Evolutionary conservation across 495 filamentous ascomycete genomes (phyloP), one percentile per base, ranked within the genome.

Genomic region (Neurospora tetrasperma): DNA sequence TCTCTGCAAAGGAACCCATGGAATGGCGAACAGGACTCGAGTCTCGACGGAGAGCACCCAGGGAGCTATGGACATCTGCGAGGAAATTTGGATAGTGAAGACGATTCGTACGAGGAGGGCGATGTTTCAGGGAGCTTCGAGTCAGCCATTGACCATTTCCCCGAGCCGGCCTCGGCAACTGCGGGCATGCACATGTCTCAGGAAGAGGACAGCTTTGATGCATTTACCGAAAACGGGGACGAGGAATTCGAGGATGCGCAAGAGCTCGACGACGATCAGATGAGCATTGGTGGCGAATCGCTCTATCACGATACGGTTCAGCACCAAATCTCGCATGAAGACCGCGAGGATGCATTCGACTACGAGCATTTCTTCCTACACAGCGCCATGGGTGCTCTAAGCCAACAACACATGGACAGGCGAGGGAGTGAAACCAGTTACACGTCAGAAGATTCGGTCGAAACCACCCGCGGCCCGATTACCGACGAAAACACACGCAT

Each of bases 331-430:
- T 88, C 86, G 5, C 96, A 99, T 77, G 96, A 99, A 83, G 95
- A 98, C 80, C 92, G 96, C 18, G 91, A 94, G 75, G 96, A 99
- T 79, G 96, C 96, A 8, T 99, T 99, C 80, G 96, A 97, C 79
- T 99, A 99, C 75, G 93, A 98, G 78, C 89, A 96, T 77, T 96
- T 97, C 82, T 97, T 97, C 81, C 86, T 98, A 12, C 94, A 97
- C 78, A 94, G 91, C 76, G 92, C 93, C 18, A 88, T 97, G 86
- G 93, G 93, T n/a, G 92, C 86, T 68, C 83, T 90, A 76, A 85
- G 83, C 73, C 81, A 82, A 73, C 80, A 82, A 74, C 73, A 81
- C 66, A 75, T 82, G 75, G 77, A 78, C 59, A 84, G 86, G 39
- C 83, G 88, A 42, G 81, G 80, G 16, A 91, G 90, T 73, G 85